Conservation (phyloP, 805 yeast species). For the Suhomyces kilbournensis region DNA sequence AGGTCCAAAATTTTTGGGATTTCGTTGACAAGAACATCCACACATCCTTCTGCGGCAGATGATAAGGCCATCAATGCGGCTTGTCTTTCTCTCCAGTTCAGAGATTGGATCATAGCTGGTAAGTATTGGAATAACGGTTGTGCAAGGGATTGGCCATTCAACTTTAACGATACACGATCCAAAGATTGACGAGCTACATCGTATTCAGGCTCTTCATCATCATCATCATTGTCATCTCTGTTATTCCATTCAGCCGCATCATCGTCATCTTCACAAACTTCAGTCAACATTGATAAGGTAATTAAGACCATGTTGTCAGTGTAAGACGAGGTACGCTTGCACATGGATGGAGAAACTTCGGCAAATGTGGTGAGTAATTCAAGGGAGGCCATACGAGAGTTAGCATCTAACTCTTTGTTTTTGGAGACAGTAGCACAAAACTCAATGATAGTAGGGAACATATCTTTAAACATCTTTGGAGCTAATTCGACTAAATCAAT, state of each 20-base stretch:
- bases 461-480: slow-evolving; percentile 88
- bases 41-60: slow-evolving; percentile 96
- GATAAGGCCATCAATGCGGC: slow-evolving; percentile 97
- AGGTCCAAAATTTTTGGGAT: slow-evolving; percentile 78
- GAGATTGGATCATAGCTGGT: slow-evolving; percentile 75
- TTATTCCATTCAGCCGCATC: slow-evolving; percentile 87
- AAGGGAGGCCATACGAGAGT: slow-evolving; percentile 79
- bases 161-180: slow-evolving; percentile 80
- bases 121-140: slow-evolving; percentile 82
- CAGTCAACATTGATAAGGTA: slow-evolving; percentile 84
- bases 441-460: slow-evolving; percentile 84
- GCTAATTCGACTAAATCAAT: slow-evolving; percentile 91
- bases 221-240: slow-evolving; percentile 71
- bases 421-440: slow-evolving; percentile 83
- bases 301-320: slow-evolving; percentile 68
- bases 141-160: slow-evolving; percentile 81
- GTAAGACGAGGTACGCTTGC: slow-evolving; percentile 73
- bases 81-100: slow-evolving; percentile 90
- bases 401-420: slow-evolving; percentile 73
- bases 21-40: slow-evolving; percentile 79
- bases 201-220: slow-evolving; percentile 76
- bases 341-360: slow-evolving; percentile 94
- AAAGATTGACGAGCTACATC: slow-evolving; percentile 93
- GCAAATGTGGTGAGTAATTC: slow-evolving; percentile 88
- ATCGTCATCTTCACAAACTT: slow-evolving; percentile 84